phyloP scores from a whole-genome alignment of 2,329 filamentous ascomycete species.

The Tympanopsis confertula region DNA sequence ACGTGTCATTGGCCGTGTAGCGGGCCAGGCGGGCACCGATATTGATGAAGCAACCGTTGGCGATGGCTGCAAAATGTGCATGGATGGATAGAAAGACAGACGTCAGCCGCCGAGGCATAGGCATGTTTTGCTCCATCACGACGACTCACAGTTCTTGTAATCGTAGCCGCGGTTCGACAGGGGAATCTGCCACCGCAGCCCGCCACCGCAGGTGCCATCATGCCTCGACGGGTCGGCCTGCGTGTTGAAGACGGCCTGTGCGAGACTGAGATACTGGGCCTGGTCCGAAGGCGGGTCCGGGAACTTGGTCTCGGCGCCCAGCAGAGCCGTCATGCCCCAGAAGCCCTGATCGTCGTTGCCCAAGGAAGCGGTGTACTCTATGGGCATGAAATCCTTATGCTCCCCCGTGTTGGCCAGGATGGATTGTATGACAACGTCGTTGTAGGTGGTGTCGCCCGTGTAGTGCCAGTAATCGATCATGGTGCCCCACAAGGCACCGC shows the following conservation, averaged over 20 bases:
- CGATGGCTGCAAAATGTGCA: no score
- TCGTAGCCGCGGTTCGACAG: slow-evolving; percentile 63
- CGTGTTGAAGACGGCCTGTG: slow-evolving; percentile 59
- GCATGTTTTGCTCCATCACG: neutral
- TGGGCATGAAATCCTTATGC: slow-evolving; percentile 45
- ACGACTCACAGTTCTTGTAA: slow-evolving; percentile 48
- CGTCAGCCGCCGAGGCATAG: no score
- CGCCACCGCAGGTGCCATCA: slow-evolving; percentile 50
- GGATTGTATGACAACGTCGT: slow-evolving; percentile 41
- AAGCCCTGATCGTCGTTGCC: slow-evolving; percentile 64
- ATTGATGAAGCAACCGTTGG: slow-evolving; percentile 54
- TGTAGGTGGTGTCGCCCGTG: slow-evolving; percentile 53
- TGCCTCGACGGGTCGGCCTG: slow-evolving; percentile 51
- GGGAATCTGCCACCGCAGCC: slow-evolving; percentile 69
- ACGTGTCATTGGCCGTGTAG: slow-evolving; percentile 57
- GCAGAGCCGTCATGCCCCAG: slow-evolving; percentile 58
- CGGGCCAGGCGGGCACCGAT: slow-evolving; percentile 57
- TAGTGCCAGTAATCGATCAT: slow-evolving; percentile 61
- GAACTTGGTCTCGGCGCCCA: slow-evolving; percentile 54
- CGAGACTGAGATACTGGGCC: slow-evolving; percentile 52
- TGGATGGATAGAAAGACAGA: no score
- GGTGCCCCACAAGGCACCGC: slow-evolving; percentile 56
- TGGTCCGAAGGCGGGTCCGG: slow-evolving; percentile 40
- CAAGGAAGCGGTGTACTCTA: slow-evolving; percentile 42
- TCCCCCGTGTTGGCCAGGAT: slow-evolving; percentile 47